Percentiles rank a stretch among this genome's conserved stretches.
phyloP scores from a whole-genome alignment of 1,139 yeast species.

The Kodamaea arcana region DNA sequence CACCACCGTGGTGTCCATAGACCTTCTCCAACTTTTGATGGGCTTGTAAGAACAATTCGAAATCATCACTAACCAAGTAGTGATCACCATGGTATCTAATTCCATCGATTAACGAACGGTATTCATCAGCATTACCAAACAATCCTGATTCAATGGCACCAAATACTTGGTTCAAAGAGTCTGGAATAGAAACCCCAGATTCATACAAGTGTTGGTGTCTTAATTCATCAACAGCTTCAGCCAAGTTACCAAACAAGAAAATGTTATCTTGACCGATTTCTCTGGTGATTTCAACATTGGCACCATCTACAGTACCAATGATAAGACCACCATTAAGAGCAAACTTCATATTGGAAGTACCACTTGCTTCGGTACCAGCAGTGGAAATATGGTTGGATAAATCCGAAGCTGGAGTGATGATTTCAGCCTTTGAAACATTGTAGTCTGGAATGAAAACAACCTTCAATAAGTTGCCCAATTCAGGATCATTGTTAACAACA shows the following conservation, averaged over 20 bases:
- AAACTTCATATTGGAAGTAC: constrained; percentile 95
- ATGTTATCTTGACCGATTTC: constrained; percentile 93
- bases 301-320: constrained; percentile 96
- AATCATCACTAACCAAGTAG: constrained; percentile 85
- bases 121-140: constrained; percentile 73
- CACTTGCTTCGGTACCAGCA: constrained; percentile 96
- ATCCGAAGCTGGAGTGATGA: constrained; percentile 86
- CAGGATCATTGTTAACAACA: constrained; percentile 74
- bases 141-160: constrained; percentile 61
- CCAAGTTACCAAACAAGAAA: constrained; percentile 84
- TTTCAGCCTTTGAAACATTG: constrained; percentile 90
- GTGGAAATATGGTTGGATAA: constrained; percentile 94
- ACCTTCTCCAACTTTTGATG: constrained; percentile 73
- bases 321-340: constrained; percentile 91
- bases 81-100: constrained; percentile 75
- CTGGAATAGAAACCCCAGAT: constrained; percentile 48
- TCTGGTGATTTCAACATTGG: constrained; percentile 90
- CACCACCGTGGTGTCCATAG: constrained; percentile 49
- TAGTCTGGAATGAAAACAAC: constrained; percentile 89
- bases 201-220: constrained; percentile 71
- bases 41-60: constrained; percentile 79
- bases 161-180: constrained; percentile 58
- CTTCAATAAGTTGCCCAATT: constrained; percentile 71
- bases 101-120: constrained; percentile 62
- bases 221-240: constrained; percentile 83